A percentile compares a stretch with the other conserved stretches of the same genome.
Evolutionary conservation across 2,329 filamentous ascomycete genomes (phyloP).

Genomic region (Aspergillus eucalypticola): DNA sequence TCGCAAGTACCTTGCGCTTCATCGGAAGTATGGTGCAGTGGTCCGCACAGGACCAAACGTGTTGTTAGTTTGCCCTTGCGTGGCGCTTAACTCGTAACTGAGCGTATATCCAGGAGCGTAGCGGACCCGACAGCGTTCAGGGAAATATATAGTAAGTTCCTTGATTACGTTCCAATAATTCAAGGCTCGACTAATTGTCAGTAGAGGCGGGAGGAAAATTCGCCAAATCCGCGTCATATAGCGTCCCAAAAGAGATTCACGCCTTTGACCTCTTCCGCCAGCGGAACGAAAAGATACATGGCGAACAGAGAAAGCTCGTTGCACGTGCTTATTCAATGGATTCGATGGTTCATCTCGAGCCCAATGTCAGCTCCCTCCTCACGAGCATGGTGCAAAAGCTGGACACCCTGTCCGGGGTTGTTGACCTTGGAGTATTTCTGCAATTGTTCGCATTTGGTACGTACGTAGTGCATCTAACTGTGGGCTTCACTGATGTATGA

Average conservation of each 20-base stretch:
- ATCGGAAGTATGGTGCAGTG: neutral
- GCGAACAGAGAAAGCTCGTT: neutral
- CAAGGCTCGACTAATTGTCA: neutral
- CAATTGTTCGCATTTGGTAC: slow-evolving; percentile 8
- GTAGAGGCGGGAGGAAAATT: neutral
- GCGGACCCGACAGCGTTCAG: neutral
- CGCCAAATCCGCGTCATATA: neutral
- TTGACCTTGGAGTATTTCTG: neutral
- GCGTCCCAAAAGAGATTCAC: neutral
- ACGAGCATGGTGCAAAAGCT: neutral
- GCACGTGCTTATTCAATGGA: slow-evolving; percentile 4
- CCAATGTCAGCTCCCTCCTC: neutral
- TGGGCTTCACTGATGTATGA: neutral
- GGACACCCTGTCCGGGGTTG: neutral
- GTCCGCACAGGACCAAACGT: neutral
- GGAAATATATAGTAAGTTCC: neutral
- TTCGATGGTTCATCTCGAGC: slow-evolving; percentile 4
- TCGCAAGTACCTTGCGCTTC: neutral
- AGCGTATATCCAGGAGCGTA: neutral
- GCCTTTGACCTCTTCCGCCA: neutral
- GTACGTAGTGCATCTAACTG: neutral
- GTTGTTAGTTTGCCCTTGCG: neutral
- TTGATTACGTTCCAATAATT: neutral
- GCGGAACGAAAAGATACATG: neutral
- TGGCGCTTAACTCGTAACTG: neutral